phyloP scores from a whole-genome alignment of 2,329 filamentous ascomycete species.

The Torrubiellomyces zombiae region DNA sequence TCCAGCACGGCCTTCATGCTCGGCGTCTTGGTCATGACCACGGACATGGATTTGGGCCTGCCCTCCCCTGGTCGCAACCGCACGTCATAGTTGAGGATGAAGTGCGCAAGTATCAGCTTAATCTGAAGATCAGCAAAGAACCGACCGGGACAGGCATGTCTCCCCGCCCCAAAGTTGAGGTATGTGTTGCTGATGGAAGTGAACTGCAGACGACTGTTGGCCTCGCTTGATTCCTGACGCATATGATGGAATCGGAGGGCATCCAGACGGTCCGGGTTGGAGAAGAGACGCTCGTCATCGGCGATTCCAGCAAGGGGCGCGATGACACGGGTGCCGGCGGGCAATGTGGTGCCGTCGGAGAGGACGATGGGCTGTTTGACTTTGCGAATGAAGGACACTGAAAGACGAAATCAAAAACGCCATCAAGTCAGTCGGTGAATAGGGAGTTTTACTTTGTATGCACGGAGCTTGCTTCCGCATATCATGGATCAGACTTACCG shows the following conservation, averaged over 20 bases:
- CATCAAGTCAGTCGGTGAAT: too few species aligned
- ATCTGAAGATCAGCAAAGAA: slow-evolving; percentile 15
- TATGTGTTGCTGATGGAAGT: slow-evolving; percentile 24
- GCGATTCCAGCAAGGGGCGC: slow-evolving; percentile 24
- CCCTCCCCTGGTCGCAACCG: not conserved
- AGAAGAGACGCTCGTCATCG: slow-evolving; percentile 22
- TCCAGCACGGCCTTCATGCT: too few species aligned
- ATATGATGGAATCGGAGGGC: slow-evolving; percentile 31
- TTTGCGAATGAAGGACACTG: slow-evolving; percentile 28
- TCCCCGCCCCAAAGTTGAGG: slow-evolving; percentile 23
- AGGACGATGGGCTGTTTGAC: slow-evolving; percentile 27
- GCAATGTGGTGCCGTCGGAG: slow-evolving; percentile 26
- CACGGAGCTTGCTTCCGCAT: too few species aligned
- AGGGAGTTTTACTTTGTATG: too few species aligned
- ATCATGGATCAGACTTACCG: slow-evolving; percentile 15
- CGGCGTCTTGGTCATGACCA: too few species aligned
- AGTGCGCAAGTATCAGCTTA: slow-evolving; percentile 12
- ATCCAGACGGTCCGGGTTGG: slow-evolving; percentile 26
- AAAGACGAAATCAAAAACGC: too few species aligned
- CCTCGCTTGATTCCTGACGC: slow-evolving; percentile 20
- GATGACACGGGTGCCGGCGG: slow-evolving; percentile 24
- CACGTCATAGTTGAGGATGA: not conserved
- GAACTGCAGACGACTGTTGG: slow-evolving; percentile 24
- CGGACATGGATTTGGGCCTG: too few species aligned
- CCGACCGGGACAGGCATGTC: slow-evolving; percentile 15